These are phyloP conservation scores for Tilletia caries DNA, from an alignment of 1,284 basidiomycete species.

Conservation along the genomic window DNA sequence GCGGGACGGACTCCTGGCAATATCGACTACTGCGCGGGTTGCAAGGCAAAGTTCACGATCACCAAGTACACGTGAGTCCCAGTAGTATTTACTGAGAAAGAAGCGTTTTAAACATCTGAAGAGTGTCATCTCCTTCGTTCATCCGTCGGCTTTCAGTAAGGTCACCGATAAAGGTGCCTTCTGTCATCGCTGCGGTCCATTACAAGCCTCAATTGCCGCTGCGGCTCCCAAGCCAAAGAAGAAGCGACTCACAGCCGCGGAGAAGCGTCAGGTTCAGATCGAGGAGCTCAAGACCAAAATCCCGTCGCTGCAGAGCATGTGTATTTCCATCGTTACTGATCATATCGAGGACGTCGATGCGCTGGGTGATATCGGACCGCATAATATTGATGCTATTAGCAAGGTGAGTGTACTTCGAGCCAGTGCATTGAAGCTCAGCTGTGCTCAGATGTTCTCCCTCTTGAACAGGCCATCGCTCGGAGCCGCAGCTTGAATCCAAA, in stretches of 20 bases:
- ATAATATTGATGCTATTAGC: slow-evolving; percentile 46
- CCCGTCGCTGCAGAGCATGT: slow-evolving; percentile 69
- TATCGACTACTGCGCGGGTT: slow-evolving; percentile 77
- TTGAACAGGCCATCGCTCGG: slow-evolving; percentile 73
- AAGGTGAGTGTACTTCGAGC: slow-evolving; percentile 19
- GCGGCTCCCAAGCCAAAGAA: slow-evolving; percentile 12
- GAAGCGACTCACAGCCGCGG: slow-evolving; percentile 41
- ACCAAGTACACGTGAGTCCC: slow-evolving; percentile 61
- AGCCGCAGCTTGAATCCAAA: slow-evolving; percentile 74
- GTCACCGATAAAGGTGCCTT: not conserved
- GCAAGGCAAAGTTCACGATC: slow-evolving; percentile 80
- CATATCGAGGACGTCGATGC: slow-evolving; percentile 88
- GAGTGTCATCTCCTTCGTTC: not conserved
- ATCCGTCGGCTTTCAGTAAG: slow-evolving; percentile 2
- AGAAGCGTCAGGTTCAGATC: slow-evolving; percentile 59
- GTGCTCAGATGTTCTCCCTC: slow-evolving; percentile 74
- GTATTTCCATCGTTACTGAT: slow-evolving; percentile 79
- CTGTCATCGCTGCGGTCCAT: not conserved
- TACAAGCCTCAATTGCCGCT: not conserved
- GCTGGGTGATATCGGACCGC: slow-evolving; percentile 74
- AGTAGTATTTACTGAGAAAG: slow-evolving; percentile 17
- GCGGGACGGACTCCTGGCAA: slow-evolving; percentile 63
- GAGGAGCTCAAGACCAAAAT: slow-evolving; percentile 69
- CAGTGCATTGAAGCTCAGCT: not conserved
- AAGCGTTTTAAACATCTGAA: slow-evolving; percentile 38